Percentiles rank a stretch among this genome's conserved stretches.
Conservation (phyloP, 257 asterid genomes). For the Apocynum venetum region DNA sequence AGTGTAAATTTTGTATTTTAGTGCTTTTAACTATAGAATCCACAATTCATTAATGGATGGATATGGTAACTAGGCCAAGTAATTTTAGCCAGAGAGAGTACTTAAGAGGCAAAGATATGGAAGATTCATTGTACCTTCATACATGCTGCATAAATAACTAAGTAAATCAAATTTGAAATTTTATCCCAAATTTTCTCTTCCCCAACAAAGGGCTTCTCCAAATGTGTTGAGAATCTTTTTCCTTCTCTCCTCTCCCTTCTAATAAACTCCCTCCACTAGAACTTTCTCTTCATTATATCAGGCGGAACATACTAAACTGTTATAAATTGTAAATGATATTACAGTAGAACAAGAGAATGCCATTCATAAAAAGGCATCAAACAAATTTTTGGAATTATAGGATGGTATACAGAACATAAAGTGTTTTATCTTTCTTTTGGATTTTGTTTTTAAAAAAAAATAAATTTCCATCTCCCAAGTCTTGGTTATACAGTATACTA, state of each 20-base stretch:
- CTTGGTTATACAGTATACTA: neutral
- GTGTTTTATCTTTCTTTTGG: neutral
- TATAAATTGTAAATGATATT: neutral
- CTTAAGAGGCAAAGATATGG: neutral
- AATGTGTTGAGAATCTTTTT: neutral
- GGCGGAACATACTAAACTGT: neutral
- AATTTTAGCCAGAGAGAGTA: too few species aligned
- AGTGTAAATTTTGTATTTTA: too few species aligned
- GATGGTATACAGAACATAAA: neutral
- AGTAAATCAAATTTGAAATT: neutral
- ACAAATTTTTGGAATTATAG: neutral
- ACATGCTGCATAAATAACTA: neutral
- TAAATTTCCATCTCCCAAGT: neutral
- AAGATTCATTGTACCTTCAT: neutral
- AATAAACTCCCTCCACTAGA: neutral
- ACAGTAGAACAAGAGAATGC: neutral
- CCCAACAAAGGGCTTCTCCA: neutral
- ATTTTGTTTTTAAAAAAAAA: too few species aligned
- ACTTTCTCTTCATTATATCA: neutral
- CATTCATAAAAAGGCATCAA: neutral
- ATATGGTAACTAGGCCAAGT: too few species aligned
- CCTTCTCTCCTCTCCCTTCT: neutral
- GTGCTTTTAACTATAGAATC: too few species aligned
- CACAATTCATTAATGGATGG: too few species aligned
- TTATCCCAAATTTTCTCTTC: neutral